Evolutionary conservation across 2,329 filamentous ascomycete species (phyloP), one percentile per base, ranked within the genome.

Genomic region (Trichoderma asperellum): DNA sequence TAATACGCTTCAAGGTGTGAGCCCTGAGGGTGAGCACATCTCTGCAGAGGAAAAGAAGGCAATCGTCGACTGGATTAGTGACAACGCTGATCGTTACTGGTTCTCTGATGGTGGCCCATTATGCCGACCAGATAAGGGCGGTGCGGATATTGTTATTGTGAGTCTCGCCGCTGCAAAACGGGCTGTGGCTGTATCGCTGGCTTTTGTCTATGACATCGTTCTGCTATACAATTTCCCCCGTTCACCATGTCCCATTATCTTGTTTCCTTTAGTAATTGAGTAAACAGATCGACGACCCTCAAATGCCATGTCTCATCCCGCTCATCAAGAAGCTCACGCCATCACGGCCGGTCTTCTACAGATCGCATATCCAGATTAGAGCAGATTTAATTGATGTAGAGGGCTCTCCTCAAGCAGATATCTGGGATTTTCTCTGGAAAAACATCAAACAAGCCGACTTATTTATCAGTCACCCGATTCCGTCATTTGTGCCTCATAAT

Each of bases 1-100:
- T 86, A 96, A 96, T 79, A 94, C 95, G 72, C 87, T 96, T 2
- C 92, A 96, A 80, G 92, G 92, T 10, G 92, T 94, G 53, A 88
- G 89, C 52, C 83, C 85, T 32, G 86, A 88, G 0, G 85, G 87
- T 2, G 86, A 92, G 73, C 85, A 88, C n/a, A 83, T 95, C 37
- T 87, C 85, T 0, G 73, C 82, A 1, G 86, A 91, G 2, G 87
- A 92, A 69, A 88, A 89, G 74, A 77, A 81, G 1, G 80, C 83
- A n/a, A 87, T 95, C 63, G 86, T 85, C 11, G 86, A 89, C 58
- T 96, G 92, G 92, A 90, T 92, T 68, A 81, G 84, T 14, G 87
- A 91, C 14, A 95, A 95, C 77, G 90, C 92, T 5, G 84, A 89
- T 63, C 85, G 91, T 58, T 94, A 92, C 78, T 96, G 92, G 92